A percentile compares a stretch with the other conserved stretches of the same genome.
These are phyloP conservation scores for Globisporangium spinosum DNA, from an alignment of 352 stramenopile genomes.

Conservation along the genomic window DNA sequence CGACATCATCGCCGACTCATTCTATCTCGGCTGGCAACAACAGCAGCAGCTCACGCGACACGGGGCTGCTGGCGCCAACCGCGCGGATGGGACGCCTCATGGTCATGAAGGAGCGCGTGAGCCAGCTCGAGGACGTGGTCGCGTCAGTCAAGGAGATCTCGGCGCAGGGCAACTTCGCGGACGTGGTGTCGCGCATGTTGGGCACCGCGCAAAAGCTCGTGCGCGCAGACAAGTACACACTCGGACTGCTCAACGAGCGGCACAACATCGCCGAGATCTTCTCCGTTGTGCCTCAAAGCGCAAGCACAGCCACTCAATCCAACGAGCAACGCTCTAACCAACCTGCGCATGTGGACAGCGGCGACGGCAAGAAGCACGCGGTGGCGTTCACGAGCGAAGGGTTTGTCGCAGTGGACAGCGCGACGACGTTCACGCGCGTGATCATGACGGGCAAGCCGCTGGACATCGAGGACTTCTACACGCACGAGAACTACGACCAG, in stretches of 20 bases:
- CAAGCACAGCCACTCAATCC: neutral
- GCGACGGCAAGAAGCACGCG: slow-evolving; percentile 11
- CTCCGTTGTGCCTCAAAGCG: slow-evolving; percentile 21
- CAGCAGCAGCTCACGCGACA: neutral
- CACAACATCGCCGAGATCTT: slow-evolving; percentile 58
- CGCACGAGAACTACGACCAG: slow-evolving; percentile 47
- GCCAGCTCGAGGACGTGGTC: slow-evolving; percentile 58
- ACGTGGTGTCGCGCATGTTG: slow-evolving; percentile 51
- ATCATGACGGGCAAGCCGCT: slow-evolving; percentile 59
- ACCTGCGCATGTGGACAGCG: neutral
- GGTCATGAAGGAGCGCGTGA: slow-evolving; percentile 43
- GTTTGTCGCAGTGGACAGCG: slow-evolving; percentile 48
- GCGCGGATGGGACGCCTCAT: slow-evolving; percentile 18
- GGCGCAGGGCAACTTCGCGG: slow-evolving; percentile 50
- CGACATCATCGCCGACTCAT: neutral
- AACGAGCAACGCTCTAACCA: neutral
- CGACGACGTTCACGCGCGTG: slow-evolving; percentile 61
- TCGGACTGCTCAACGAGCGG: slow-evolving; percentile 57
- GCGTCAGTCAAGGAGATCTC: slow-evolving; percentile 55
- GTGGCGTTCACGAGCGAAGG: slow-evolving; percentile 46
- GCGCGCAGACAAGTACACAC: slow-evolving; percentile 55
- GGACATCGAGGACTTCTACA: slow-evolving; percentile 55
- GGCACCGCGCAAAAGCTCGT: slow-evolving; percentile 52
- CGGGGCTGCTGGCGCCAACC: neutral
- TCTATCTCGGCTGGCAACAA: neutral